Evolutionary conservation across 768 basidiomycete genomes (phyloP).

Genomic region (Tulasnella sp.): DNA sequence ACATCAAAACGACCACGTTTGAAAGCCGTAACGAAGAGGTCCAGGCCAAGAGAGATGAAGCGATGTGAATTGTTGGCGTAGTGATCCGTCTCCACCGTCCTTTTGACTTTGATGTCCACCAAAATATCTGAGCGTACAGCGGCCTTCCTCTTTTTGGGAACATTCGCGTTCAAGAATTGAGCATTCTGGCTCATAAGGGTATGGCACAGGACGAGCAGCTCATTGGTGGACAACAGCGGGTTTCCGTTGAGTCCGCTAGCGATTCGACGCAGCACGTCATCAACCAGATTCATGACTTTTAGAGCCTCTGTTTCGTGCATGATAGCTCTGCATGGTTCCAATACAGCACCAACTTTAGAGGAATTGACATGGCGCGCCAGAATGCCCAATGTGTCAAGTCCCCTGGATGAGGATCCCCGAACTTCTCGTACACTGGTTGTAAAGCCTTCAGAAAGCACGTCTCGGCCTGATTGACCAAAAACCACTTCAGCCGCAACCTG

Average conservation of each 20-base stretch:
- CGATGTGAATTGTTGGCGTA: slow-evolving; percentile 67
- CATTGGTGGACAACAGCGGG: slow-evolving; percentile 48
- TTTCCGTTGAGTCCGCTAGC: slow-evolving; percentile 79
- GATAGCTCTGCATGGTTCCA: slow-evolving; percentile 67
- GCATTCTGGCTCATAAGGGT: slow-evolving; percentile 86
- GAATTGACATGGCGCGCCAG: slow-evolving; percentile 71
- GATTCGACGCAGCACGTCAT: slow-evolving; percentile 77
- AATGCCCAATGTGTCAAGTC: slow-evolving; percentile 73
- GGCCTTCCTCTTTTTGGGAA: slow-evolving; percentile 25
- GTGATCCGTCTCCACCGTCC: slow-evolving; percentile 41
- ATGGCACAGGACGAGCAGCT: slow-evolving; percentile 71
- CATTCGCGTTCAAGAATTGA: slow-evolving; percentile 53
- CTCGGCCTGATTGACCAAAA: slow-evolving; percentile 86
- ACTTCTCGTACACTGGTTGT: slow-evolving; percentile 93
- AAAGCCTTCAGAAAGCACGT: slow-evolving; percentile 79
- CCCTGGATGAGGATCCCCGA: slow-evolving; percentile 63
- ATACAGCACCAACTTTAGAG: slow-evolving; percentile 54
- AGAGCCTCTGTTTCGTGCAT: slow-evolving; percentile 74
- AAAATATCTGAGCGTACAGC: slow-evolving; percentile 43
- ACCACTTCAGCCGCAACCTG: slow-evolving; percentile 78
- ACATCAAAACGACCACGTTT: slow-evolving; percentile 80
- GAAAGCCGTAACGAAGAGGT: slow-evolving; percentile 78
- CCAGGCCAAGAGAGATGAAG: slow-evolving; percentile 84
- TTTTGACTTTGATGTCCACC: slow-evolving; percentile 66
- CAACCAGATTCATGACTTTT: slow-evolving; percentile 70